Base-by-base conservation (phyloP, 169 alveolate species). In the Babesia sp. region DNA sequence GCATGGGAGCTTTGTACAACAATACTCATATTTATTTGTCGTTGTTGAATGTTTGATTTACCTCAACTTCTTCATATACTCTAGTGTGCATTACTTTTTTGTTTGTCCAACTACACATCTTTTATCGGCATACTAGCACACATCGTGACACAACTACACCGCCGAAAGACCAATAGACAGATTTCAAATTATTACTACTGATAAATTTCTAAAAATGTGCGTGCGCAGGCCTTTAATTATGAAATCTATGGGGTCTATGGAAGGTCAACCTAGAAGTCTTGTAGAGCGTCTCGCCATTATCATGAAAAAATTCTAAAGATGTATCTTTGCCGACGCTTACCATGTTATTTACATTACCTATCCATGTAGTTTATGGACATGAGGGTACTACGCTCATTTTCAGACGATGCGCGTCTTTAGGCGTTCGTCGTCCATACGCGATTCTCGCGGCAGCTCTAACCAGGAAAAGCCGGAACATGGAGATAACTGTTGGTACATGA, bases 361-460 rank as follows among this genome's bases (percentile, higher is more conserved):
- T 39, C 46, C 8, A 56, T 26, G 42, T 56, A 20, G 44, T 57
- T 31, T 14, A 57, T 57, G 33, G 42, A 36, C 42, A 41, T 60
- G 71, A 60, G 41, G 71, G 26, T 24, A 8, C 7, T 42, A n/a
- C 44, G 0, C 14, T 60, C 3, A 6, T 14, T 22, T 42, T 24
- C 8, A 14, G 7, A 60, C 12, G 37, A 60, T 60, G 71, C 26
- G 56, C 31, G 45, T 48, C 24, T 20, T 60, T 16, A 37, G 22
- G 55, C 56, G 71, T 16, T 60, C 57, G 0, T 9, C 56, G 55
- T 42, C 71, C 1, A 20, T 42, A 26, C 57, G 71, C 31, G 71
- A 60, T 7, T 0, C 71, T 60, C 71, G 71, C 55, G 42, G 71
- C 12, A 37, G 7, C 71, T 44, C 71, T 37, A 42, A 42, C 22